Percentiles rank a stretch among this genome's conserved stretches.
phyloP scores from a whole-genome alignment of 129 eudicot genomes.

The Ambrosia trifida region DNA sequence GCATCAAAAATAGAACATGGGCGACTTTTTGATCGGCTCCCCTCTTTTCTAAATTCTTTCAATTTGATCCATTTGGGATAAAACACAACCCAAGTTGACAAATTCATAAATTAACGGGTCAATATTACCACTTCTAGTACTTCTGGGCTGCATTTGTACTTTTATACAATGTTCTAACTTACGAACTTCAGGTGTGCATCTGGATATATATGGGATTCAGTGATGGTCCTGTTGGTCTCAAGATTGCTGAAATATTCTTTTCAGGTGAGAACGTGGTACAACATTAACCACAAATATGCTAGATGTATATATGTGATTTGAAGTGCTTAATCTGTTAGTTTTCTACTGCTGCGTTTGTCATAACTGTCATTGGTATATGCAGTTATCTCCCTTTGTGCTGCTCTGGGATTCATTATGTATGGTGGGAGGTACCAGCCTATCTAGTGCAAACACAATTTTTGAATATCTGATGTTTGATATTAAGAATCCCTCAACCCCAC shows the following conservation, averaged over 20 bases:
- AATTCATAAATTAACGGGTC: background rate
- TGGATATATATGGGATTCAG: slow-evolving; percentile 53
- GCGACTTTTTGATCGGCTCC: background rate
- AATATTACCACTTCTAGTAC: background rate
- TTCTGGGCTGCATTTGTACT: background rate
- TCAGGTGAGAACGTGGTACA: slow-evolving; percentile 39
- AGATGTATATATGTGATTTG: slow-evolving; percentile 5
- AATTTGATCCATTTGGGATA: background rate
- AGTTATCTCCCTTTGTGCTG: slow-evolving; percentile 69
- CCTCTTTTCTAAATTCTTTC: background rate
- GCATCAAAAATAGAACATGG: background rate
- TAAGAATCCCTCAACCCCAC: background rate
- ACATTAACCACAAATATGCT: slow-evolving; percentile 5
- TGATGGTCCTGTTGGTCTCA: slow-evolving; percentile 38
- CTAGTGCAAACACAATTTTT: background rate
- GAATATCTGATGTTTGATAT: background rate
- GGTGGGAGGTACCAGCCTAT: slow-evolving; percentile 61
- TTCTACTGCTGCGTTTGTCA: slow-evolving; percentile 21
- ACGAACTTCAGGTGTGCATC: slow-evolving; percentile 44
- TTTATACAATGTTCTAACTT: background rate
- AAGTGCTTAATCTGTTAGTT: slow-evolving; percentile 3
- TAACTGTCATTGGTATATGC: slow-evolving; percentile 33
- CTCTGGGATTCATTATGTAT: slow-evolving; percentile 70
- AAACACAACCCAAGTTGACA: background rate
- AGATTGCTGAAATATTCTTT: slow-evolving; percentile 56